Evolutionary conservation across 192 early-diverging fungal species (phyloP), one percentile per base, ranked within the genome.

Genomic region (Allomyces macrogynus): DNA sequence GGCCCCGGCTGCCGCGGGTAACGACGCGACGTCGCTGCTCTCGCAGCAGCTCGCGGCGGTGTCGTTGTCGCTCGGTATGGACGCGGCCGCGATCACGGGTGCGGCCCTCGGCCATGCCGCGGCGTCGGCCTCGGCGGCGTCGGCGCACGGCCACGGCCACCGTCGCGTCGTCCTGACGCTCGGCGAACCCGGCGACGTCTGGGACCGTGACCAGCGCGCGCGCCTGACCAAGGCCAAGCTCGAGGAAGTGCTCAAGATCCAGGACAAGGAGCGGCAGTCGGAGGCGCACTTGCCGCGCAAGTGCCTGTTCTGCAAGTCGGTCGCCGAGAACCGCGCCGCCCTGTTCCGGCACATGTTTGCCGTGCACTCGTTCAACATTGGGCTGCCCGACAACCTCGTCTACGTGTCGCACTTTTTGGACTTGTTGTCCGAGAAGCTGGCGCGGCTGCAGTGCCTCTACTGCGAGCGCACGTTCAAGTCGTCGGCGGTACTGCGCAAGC

Each of bases 301-400:
- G 67, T 95, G 92, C 72, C 74, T 95, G n/a, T 95, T 95, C 75
- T 95, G 92, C 80, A 91, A 88, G 71, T 81, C 85, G 61, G 68
- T 84, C 14, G 86, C 84, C 66, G 80, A 83, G 4, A 83, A 79
- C 70, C 86, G 87, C 67, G 67, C 80, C 2, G 67, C 75, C 1
- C 73, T 93, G 20, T 95, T 93, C 78, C 80, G 81, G 66, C 92
- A 95, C 70, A 91, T 90, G 83, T 91, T 89, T 69, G 71, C 70
- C 25, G 91, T 92, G 70, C 92, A 95, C 78, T 87, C 86, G 69
- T 95, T 95, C 72, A 91, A 90, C 75, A 93, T 93, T 71, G 91
- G 91, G 42, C 75, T 93, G 10, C 83, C 89, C 8, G 91, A 93
- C 70, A 93, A 93, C 67, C 79, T 93, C 62, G 91, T 91, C 16